Percentiles rank a stretch among this genome's conserved stretches.
phyloP scores from a whole-genome alignment of 306 rosid genomes.

The Datisca glomerata region DNA sequence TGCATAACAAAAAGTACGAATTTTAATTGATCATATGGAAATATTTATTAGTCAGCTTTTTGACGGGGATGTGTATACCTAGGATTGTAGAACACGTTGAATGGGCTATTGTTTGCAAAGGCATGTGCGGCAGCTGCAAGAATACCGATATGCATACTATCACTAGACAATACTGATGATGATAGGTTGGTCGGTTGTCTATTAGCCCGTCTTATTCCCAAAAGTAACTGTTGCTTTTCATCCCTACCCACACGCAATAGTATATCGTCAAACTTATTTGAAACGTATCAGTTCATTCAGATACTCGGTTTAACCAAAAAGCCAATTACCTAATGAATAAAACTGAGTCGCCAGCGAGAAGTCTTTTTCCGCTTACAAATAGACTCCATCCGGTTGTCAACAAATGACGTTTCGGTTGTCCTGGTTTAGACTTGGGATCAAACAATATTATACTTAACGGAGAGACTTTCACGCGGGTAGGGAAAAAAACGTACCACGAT shows the following conservation, averaged over 20 bases:
- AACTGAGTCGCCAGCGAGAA: conserved; percentile 91
- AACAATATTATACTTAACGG: too few species aligned
- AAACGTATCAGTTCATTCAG: conserved; percentile 4
- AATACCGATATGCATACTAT: conserved; percentile 98
- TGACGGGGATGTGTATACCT: conserved; percentile 29
- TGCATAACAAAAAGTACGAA: conserved; percentile 19
- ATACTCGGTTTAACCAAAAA: too few species aligned
- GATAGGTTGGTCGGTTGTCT: conserved; percentile 79
- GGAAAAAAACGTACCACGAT: conserved; percentile 45
- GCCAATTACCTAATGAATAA: conserved; percentile 69
- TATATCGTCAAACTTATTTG: background rate
- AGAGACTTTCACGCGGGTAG: too few species aligned
- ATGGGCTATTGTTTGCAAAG: conserved; percentile 81
- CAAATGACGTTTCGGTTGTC: conserved; percentile 97
- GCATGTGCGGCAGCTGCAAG: conserved; percentile 99
- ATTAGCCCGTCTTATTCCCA: conserved; percentile 89
- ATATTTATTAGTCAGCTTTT: background rate
- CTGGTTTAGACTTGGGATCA: too few species aligned
- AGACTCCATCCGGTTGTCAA: conserved; percentile 98
- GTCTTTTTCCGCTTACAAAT: conserved; percentile 86
- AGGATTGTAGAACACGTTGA: conserved; percentile 81
- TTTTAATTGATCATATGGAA: background rate
- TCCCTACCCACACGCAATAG: too few species aligned
- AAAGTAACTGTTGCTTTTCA: conserved; percentile 90
- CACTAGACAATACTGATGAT: conserved; percentile 83